Percentiles rank a stretch among this genome's conserved stretches.
These are phyloP conservation scores for Grammothele lineata DNA, from an alignment of 768 basidiomycete genomes.

Conservation along the genomic window DNA sequence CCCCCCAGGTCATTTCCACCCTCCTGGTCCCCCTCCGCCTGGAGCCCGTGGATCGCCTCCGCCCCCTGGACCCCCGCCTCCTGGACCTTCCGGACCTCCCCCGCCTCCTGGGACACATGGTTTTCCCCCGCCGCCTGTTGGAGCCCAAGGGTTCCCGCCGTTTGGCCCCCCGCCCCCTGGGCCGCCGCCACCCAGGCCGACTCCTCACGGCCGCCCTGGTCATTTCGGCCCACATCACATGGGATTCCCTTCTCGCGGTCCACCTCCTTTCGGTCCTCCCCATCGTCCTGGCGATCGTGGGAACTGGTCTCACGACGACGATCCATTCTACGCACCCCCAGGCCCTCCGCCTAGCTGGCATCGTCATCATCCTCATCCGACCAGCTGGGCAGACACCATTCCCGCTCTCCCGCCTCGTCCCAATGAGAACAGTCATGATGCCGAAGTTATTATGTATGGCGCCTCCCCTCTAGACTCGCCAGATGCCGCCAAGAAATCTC, in stretches of 20 bases:
- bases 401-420: conserved; percentile 6
- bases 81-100: conserved; percentile 9
- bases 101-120: neutral
- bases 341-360: neutral
- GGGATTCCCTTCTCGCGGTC: neutral
- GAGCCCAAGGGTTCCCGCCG: too few species aligned
- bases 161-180: conserved; percentile 6
- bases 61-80: conserved; percentile 12
- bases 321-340: neutral
- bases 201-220: conserved; percentile 10
- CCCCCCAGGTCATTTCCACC: conserved; percentile 1
- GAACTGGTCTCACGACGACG: too few species aligned
- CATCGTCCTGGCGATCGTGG: too few species aligned
- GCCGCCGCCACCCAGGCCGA: conserved; percentile 10
- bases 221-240: neutral
- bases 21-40: conserved; percentile 16
- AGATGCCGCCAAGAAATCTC: conserved; percentile 25
- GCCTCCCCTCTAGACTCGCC: conserved; percentile 11
- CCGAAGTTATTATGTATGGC: conserved; percentile 17
- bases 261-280: conserved; percentile 9
- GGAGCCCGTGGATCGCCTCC: neutral
- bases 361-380: conserved; percentile 3
- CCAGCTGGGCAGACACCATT: conserved; percentile 7
- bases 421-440: neutral
- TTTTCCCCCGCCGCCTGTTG: too few species aligned